phyloP scores from a whole-genome alignment of 768 basidiomycete species.

The Phanerodontia chrysosporium region DNA sequence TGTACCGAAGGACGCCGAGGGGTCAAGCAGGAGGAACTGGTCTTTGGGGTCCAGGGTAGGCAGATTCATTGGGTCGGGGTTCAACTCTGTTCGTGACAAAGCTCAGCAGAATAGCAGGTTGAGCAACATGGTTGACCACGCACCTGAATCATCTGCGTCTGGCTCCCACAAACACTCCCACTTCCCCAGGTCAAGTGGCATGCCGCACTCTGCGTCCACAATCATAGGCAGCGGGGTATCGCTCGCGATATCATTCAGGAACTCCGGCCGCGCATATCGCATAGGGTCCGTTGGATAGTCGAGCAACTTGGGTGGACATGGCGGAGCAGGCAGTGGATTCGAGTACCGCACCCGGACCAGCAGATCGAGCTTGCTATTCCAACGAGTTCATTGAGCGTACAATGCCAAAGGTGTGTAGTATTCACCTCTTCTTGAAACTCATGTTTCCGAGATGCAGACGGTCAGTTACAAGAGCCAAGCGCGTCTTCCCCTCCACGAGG shows the following conservation, averaged over 20 bases:
- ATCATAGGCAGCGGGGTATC: slow-evolving; percentile 91
- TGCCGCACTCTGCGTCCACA: slow-evolving; percentile 93
- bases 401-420: not conserved
- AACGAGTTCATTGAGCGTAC: not conserved
- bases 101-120: not conserved
- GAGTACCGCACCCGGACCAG: slow-evolving; percentile 90
- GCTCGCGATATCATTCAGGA: slow-evolving; percentile 73
- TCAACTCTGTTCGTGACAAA: slow-evolving; percentile 40
- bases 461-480: not conserved
- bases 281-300: slow-evolving; percentile 86
- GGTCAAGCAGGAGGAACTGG: slow-evolving; percentile 69
- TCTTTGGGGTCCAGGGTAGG: slow-evolving; percentile 72
- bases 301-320: slow-evolving; percentile 94
- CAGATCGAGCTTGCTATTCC: slow-evolving; percentile 74
- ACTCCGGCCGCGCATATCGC: slow-evolving; percentile 85
- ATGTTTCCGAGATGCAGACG: slow-evolving; percentile 23
- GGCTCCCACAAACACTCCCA: slow-evolving; percentile 86
- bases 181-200: slow-evolving; percentile 86
- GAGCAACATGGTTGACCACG: slow-evolving; percentile 22
- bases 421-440: slow-evolving; percentile 57
- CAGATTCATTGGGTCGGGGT: slow-evolving; percentile 58
- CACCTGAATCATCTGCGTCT: slow-evolving; percentile 65
- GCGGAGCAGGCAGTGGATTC: slow-evolving; percentile 92
- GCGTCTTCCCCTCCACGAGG: not conserved
- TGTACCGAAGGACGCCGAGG: slow-evolving; percentile 38